Percentiles rank a stretch among this genome's conserved stretches.
Conservation (phyloP, 129 eudicot genomes). For the Flaveria bidentis region DNA sequence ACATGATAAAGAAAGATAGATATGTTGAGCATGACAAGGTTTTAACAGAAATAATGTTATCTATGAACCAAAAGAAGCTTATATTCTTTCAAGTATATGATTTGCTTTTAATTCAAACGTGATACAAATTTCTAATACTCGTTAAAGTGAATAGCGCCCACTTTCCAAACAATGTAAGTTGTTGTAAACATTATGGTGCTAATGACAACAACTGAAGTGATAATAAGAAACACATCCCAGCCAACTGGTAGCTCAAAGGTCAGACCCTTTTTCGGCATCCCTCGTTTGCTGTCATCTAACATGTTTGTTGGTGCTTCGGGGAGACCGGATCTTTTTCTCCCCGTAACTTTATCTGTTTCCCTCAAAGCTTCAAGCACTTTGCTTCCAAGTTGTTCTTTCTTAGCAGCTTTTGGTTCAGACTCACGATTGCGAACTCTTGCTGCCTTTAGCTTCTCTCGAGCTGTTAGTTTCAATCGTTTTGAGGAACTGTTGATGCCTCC, state of each 20-base stretch:
- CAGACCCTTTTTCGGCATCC: conserved; percentile 78
- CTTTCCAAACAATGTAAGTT: conserved; percentile 78
- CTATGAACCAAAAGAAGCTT: conserved; percentile 22
- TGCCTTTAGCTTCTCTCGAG: conserved; percentile 89
- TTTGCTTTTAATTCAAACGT: conserved; percentile 17
- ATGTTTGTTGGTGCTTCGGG: conserved; percentile 90
- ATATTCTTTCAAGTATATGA: conserved; percentile 40
- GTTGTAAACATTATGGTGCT: conserved; percentile 84
- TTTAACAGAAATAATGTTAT: neutral
- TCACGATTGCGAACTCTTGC: conserved; percentile 82
- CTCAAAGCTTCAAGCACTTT: conserved; percentile 65
- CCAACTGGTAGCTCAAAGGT: conserved; percentile 83
- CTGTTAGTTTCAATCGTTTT: conserved; percentile 71
- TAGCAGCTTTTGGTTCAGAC: conserved; percentile 55
- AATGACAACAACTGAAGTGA: conserved; percentile 71
- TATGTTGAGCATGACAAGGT: neutral
- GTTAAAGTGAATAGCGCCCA: conserved; percentile 84
- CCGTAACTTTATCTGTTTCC: conserved; percentile 63
- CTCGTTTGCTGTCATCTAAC: conserved; percentile 89
- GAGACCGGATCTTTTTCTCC: conserved; percentile 74
- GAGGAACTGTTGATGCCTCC: conserved; percentile 29
- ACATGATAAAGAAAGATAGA: neutral
- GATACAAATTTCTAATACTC: conserved; percentile 51
- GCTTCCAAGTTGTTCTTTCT: conserved; percentile 60
- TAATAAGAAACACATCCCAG: conserved; percentile 65